phyloP scores from a whole-genome alignment of 371 early-diverging fungal genomes.

The Blakeslea trispora region DNA sequence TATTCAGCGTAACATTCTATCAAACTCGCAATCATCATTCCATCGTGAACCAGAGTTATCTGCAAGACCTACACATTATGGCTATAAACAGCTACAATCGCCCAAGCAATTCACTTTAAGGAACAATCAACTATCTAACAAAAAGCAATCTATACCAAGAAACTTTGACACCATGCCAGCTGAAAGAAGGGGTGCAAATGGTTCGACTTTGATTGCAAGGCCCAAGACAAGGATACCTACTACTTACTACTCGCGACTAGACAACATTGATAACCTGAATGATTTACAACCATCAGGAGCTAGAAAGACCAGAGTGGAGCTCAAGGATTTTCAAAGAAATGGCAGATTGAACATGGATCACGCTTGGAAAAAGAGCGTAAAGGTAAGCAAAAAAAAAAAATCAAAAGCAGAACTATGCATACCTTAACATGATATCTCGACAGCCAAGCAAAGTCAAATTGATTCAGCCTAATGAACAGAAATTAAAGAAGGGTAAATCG shows the following conservation, averaged over 20 bases:
- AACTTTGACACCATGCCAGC: too few relatives aligned
- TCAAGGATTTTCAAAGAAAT: too few relatives aligned
- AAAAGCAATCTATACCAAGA: not conserved
- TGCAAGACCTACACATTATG: not conserved
- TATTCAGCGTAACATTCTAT: not conserved
- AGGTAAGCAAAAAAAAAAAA: too few relatives aligned
- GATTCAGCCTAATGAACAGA: conserved; percentile 27
- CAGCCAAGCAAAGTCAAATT: conserved; percentile 20
- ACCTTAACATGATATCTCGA: too few relatives aligned
- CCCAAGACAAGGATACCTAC: conserved; percentile 21
- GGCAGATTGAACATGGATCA: too few relatives aligned
- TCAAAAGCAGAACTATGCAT: too few relatives aligned
- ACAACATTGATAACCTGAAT: conserved; percentile 36
- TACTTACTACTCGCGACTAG: conserved; percentile 33
- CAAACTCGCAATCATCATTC: not conserved
- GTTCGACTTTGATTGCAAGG: conserved; percentile 19
- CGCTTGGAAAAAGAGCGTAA: too few relatives aligned
- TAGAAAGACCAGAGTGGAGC: not conserved
- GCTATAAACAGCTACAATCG: not conserved
- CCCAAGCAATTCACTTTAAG: not conserved
- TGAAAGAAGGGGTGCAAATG: conserved; percentile 12
- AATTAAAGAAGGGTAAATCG: conserved; percentile 27
- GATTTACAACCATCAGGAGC: conserved; percentile 15
- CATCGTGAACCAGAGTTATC: conserved; percentile 4
- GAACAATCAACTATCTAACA: not conserved